Evolutionary conservation across 805 yeast genomes (phyloP), one percentile per base, ranked within the genome.

Genomic region (Teunomyces tritomae): DNA sequence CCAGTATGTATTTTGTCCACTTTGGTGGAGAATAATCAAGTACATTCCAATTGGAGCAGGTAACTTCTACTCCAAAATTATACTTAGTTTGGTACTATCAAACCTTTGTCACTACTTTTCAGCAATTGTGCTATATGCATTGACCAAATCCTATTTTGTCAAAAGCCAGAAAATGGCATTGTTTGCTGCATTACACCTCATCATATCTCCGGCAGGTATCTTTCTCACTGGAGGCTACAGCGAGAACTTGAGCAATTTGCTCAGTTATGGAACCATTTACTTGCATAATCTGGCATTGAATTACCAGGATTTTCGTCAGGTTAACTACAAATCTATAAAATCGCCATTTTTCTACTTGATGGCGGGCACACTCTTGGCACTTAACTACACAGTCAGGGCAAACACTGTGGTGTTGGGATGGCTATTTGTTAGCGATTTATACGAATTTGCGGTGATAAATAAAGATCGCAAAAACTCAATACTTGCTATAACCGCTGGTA

Each of bases 1-100:
- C 63, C 96, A 90, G 65, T 87, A 81, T 76, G 97, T 95, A 4
- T 92, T 89, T 62, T 83, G 95, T 26, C 87, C 87, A 8, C 59
- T 81, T 2, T 92, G 96, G 96, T 76, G 85, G 71, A 59, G 79
- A 20, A 40, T 83, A 3, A 64, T 85, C 3, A 61, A 55, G 39
- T 52, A 30, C 27, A 39, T 61, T 3, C 56, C 53, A 9, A 17
- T 44, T 30, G 65, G 57, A 24, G 44, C 45, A 6, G 52, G 60
- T 30, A 68, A 70, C 49, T 64, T 79, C 43, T 80, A 80, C 59
- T 55, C 58, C 13, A 73, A 75, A 26, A 65, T 85, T 2, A 51
- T 77, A 5, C 53, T 75, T 3, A 82, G 83, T 1, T 61, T 84
- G 1, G 10, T 76, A 0, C 32, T 84, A 1, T 72, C 84, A 20